These are phyloP conservation scores for Chenopodium berlandieri DNA, from an alignment of 148 eudicot genomes.

Conservation along the genomic window DNA sequence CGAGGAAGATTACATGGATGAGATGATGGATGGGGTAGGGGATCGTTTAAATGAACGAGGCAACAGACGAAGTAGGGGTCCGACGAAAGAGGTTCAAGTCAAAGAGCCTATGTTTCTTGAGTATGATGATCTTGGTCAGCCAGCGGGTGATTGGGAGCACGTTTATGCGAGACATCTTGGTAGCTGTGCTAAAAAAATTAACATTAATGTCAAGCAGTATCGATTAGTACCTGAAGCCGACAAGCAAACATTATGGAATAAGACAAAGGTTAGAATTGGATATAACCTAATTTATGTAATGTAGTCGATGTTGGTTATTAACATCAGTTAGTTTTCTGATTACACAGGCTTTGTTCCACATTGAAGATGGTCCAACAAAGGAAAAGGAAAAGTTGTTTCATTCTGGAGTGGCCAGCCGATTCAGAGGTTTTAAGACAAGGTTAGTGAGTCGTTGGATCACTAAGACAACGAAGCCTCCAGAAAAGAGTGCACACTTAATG, in stretches of 20 bases:
- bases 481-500: not conserved
- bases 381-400: not conserved
- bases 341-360: not conserved
- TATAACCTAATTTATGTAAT: not conserved
- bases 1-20: not conserved
- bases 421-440: not conserved
- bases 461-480: not conserved
- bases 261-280: not conserved
- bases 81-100: not conserved
- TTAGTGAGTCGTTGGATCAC: not conserved
- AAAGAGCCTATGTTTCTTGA: not conserved
- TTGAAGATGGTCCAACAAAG: not conserved
- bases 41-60: not conserved
- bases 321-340: too few relatives aligned
- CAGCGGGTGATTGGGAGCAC: not conserved
- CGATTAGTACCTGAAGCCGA: not conserved
- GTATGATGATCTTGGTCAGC: not conserved
- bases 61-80: not conserved
- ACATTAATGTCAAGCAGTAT: not conserved
- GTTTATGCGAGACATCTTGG: not conserved
- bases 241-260: not conserved
- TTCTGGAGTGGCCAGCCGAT: not conserved
- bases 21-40: not conserved
- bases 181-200: not conserved
- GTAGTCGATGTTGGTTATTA: not conserved